phyloP scores from a whole-genome alignment of 2,329 filamentous ascomycete species.

The Scolecobasidium constrictum region DNA sequence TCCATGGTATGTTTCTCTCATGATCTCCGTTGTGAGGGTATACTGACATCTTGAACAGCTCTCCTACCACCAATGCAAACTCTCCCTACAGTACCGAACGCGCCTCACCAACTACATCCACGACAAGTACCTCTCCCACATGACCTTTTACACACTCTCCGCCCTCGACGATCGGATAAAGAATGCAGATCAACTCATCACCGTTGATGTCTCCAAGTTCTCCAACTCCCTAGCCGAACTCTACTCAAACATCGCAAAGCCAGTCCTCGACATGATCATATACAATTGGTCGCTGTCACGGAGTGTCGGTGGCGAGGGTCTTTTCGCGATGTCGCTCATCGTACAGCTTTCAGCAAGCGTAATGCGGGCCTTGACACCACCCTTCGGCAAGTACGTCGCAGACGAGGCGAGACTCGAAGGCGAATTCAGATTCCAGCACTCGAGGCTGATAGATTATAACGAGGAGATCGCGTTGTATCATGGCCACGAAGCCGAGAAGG shows the following conservation, averaged over 20 bases:
- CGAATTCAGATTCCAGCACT: conserved; percentile 93
- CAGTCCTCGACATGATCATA: conserved; percentile 86
- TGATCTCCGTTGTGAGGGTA: neutral
- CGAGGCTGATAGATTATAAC: conserved; percentile 85
- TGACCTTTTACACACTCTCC: conserved; percentile 95
- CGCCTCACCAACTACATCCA: conserved; percentile 91
- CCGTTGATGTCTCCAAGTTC: conserved; percentile 92
- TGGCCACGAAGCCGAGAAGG: conserved; percentile 89
- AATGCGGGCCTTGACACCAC: conserved; percentile 89
- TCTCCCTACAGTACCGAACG: conserved; percentile 85
- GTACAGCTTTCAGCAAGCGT: conserved; percentile 87
- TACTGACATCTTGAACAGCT: conserved; percentile 41
- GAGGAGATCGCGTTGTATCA: conserved; percentile 90
- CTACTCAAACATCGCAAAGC: conserved; percentile 94
- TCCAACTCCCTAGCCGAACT: conserved; percentile 89
- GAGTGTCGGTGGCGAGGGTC: conserved; percentile 89
- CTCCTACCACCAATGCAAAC: conserved; percentile 91
- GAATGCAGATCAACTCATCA: conserved; percentile 95
- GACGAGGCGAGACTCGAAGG: conserved; percentile 91
- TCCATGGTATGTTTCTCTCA: conserved; percentile 63
- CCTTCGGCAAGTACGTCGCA: conserved; percentile 94
- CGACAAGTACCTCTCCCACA: conserved; percentile 88
- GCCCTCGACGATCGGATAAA: conserved; percentile 95
- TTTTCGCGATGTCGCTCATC: conserved; percentile 89
- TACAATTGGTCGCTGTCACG: conserved; percentile 92